phyloP scores from a whole-genome alignment of 306 rosid genomes.

The Quercus rubra region DNA sequence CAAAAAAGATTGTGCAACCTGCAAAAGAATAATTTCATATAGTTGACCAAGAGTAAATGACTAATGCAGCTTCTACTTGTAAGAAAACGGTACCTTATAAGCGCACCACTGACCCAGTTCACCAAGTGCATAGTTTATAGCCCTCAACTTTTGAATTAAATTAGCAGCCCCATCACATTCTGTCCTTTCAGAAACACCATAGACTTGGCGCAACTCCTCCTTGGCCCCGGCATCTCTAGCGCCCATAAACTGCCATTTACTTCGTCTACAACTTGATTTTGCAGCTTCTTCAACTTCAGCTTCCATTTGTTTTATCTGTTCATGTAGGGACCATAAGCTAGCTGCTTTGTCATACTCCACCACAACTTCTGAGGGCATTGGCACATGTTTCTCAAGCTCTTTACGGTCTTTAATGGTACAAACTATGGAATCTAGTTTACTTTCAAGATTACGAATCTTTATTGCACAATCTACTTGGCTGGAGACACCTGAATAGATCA shows the following conservation, averaged over 20 bases:
- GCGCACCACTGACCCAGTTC: constrained; percentile 99
- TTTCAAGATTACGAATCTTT: constrained; percentile 97
- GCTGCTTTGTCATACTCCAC: constrained; percentile 95
- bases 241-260: constrained; percentile 99
- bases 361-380: constrained; percentile 93
- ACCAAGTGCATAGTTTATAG: constrained; percentile 96
- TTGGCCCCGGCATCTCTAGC: constrained; percentile 99
- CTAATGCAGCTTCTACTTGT: constrained; percentile 9
- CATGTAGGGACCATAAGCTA: constrained; percentile 87
- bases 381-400: constrained; percentile 97
- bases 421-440: constrained; percentile 92
- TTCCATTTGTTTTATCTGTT: constrained; percentile 96
- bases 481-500: constrained; percentile 83
- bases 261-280: constrained; percentile 85
- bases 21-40: constrained; percentile 24
- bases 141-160: constrained; percentile 91
- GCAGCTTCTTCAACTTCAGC: constrained; percentile 97
- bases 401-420: constrained; percentile 95
- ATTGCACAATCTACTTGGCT: constrained; percentile 97
- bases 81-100: constrained; percentile 56
- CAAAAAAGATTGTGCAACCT: constrained; percentile 93
- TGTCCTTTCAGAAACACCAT: constrained; percentile 98
- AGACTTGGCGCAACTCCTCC: constrained; percentile 95
- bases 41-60: constrained; percentile 8
- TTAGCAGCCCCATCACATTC: constrained; percentile 99